Evolutionary conservation across 345 rosid genomes (phyloP), one percentile per base, ranked within the genome.

Genomic region (Turritis glabra): DNA sequence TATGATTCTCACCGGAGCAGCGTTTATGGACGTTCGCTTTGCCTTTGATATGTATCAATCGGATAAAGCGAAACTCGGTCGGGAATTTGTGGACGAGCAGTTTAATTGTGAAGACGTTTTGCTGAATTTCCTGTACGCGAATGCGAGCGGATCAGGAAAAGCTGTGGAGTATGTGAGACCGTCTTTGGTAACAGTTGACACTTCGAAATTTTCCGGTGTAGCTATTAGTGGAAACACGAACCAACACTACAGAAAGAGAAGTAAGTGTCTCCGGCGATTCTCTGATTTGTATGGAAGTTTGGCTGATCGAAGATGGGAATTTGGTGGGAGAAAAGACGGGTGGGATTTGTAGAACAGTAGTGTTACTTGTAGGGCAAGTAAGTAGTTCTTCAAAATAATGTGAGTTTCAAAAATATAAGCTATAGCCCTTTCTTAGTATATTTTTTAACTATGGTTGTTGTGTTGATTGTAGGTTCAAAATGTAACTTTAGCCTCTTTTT

Each of bases 1-100:
- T 55, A 82, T 95, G 93, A 86, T 95, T 64, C 91, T 95, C 27
- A 95, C 99, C 0, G 99, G 99, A 26, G 99, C 99, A 40, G 99
- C 98, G 14, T 95, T 92, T 69, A 78, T 92, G 11, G 97, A 95
- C 58, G 75, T 56, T 15, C 71, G 77, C 30, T 26, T 85, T 3
- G 97, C 99, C 8, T 95, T 92, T 59, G 67, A 61, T 43, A 65
- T 82, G 80, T 95, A 95, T 67, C 84, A 96, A 84, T 76, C 92
- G 0, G 81, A 83, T 2, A 70, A 80, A 63, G 98, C 90, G 1
- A 83, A 73, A 77, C 76, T 70, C 0, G 99, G 98, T 37, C 82
- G 98, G 56, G 86, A 82, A 38, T 14, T 87, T 6, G 99, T 95
- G 46, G 89, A 95, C 60, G 32, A 80, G 46, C 71, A 54, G 61